Base-by-base conservation (phyloP, 116 monocot species). In the Zostera marina region DNA sequence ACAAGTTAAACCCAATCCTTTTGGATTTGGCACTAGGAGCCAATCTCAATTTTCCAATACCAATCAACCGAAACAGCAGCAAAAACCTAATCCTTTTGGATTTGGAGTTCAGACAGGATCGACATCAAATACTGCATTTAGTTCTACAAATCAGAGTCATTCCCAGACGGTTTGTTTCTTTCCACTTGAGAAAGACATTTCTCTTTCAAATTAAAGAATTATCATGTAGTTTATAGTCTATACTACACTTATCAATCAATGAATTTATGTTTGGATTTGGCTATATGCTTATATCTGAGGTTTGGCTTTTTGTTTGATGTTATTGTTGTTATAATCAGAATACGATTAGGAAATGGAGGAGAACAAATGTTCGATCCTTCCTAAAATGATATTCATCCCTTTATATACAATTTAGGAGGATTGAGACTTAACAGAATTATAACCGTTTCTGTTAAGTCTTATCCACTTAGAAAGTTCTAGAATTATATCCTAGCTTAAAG, bases 81-180 rank as follows among this genome's bases (percentile, higher is more conserved):
- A 60, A 48, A 80, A 73, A 48, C 74, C 77, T 65, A 87, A 83
- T 77, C 80, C 83, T 63, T 93, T 84, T 59, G 96, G 96, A 64
- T 85, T 94, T 70, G 94, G 94, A n/a, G 79, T 85, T 38, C 77
- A 77, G 53, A 85, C 60, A 54, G 24, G 56, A 40, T 63, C 78
- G 7, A 76, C 63, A 57, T 43, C 47, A 4, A 73, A 67, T 57
- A 72, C 45, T 48, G 38, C 59, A 58, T 63, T 66, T 54, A 43
- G 42, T 48, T 16, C 41, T 5, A 63, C 42, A 42, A 14, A 56
- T 24, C 56, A 39, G 38, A 56, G 26, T 56, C 32, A 56, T 56
- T 56, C 56, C 32, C 56, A 56, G 56, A 38, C 26, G 26, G 13
- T n/a, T n/a, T 23, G 53, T 13, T 23, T 22, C 10, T 22, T 23